phyloP scores from a whole-genome alignment of 2,329 filamentous ascomycete genomes.

The Xylariomycetidae sp. region DNA sequence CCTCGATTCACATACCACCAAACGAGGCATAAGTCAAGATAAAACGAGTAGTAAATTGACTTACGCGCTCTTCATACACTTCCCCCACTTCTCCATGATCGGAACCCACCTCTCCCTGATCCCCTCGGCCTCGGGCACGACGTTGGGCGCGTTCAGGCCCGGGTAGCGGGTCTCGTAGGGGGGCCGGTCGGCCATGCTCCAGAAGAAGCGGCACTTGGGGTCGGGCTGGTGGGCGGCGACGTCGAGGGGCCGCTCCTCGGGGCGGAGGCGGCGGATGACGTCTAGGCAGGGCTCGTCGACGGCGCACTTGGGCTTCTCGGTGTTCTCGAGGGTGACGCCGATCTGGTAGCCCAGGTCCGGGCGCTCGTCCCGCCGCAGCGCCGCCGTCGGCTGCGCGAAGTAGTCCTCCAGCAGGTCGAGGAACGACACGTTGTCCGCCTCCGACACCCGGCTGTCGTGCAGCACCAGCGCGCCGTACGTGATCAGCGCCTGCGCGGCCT shows the following conservation, averaged over 20 bases:
- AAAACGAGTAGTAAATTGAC: slow-evolving; percentile 19
- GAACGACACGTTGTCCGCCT: slow-evolving; percentile 51
- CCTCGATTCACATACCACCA: too few relatives aligned
- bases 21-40: background rate
- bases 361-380: slow-evolving; percentile 47
- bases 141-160: slow-evolving; percentile 49
- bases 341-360: slow-evolving; percentile 57
- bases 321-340: slow-evolving; percentile 59
- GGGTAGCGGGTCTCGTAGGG: slow-evolving; percentile 53
- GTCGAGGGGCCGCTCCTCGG: slow-evolving; percentile 53
- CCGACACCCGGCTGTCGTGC: slow-evolving; percentile 55
- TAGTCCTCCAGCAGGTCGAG: slow-evolving; percentile 62
- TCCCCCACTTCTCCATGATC: slow-evolving; percentile 54
- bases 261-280: slow-evolving; percentile 50
- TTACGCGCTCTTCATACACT: slow-evolving; percentile 56
- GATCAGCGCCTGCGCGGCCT: slow-evolving; percentile 52
- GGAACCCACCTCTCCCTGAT: slow-evolving; percentile 49
- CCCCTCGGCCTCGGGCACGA: slow-evolving; percentile 44
- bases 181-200: slow-evolving; percentile 51
- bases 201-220: slow-evolving; percentile 61
- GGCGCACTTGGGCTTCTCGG: slow-evolving; percentile 59
- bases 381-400: slow-evolving; percentile 51
- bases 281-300: slow-evolving; percentile 57
- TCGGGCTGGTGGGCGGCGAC: slow-evolving; percentile 53
- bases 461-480: slow-evolving; percentile 56